Evolutionary conservation across 306 rosid species (phyloP), one percentile per base, ranked within the genome.

Genomic region (Vigna reflexopilosa): DNA sequence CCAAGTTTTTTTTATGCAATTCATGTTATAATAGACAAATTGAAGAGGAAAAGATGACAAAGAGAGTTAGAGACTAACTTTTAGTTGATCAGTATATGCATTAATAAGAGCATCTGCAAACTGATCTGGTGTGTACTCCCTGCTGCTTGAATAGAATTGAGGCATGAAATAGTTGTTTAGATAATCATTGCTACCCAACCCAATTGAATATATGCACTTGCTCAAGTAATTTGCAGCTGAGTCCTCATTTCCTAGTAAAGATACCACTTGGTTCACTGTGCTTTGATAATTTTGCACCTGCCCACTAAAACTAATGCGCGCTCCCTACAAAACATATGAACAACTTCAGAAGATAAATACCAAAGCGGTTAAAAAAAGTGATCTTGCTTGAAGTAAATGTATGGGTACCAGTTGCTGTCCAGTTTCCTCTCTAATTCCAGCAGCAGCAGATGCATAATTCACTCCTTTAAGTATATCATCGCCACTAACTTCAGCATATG

Each of bases 111-210:
- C 65, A 81, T 83, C 85, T 70, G 97, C 90, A 76, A 72, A 95
- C 72, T 91, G 66, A 9, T 88, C 90, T 48, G 96, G 84, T 12
- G 98, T 79, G 75, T 63, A 95, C 62, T 77, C 89, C 30, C 48
- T 80, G 74, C 92, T 49, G 48, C 88, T 92, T 52, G 80, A 30
- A 80, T 92, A 95, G 79, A 68, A 86, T 50, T 59, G 67, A 16
- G 98, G 97, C 97, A 92, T 86, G 87, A 95, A 95, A 68, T 95
- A 92, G 89, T 95, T 95, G 93, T 92, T 95, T 6, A 92, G 90
- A 75, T 95, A 95, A 77, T 95, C 98, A 19, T 95, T 95, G 88
- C 97, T 95, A 44, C 98, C 98, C 82, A 95, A 67, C 14, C 97
- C 98, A 51, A 95, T 74, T 62, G 97, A 87, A 71, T 87, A 92